phyloP scores from a whole-genome alignment of 352 stramenopile species.

The Phytophthora brassicae region DNA sequence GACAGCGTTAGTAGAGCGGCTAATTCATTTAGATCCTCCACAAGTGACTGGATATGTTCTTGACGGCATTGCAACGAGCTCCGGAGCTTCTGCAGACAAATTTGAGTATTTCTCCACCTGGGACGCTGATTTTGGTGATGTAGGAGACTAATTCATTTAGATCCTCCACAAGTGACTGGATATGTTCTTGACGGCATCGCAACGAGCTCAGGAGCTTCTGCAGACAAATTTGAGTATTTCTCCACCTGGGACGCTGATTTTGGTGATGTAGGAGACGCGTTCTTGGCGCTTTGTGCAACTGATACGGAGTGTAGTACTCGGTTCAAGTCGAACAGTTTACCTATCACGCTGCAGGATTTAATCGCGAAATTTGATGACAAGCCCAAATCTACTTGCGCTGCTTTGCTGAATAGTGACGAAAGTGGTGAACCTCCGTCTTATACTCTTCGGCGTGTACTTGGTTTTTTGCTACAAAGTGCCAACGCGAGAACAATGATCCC shows the following conservation, averaged over 20 bases:
- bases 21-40: constrained; percentile 48
- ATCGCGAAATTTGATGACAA: constrained; percentile 30
- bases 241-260: constrained; percentile 46
- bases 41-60: constrained; percentile 50
- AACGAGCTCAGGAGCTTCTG: constrained; percentile 33
- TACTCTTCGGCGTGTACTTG: constrained; percentile 28
- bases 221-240: constrained; percentile 33
- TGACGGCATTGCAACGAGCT: constrained; percentile 45
- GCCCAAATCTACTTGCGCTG: constrained; percentile 26
- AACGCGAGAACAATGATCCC: constrained; percentile 37
- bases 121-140: constrained; percentile 44
- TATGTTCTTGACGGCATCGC: constrained; percentile 53
- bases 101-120: constrained; percentile 42
- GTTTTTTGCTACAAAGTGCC: constrained; percentile 28
- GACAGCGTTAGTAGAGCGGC: constrained; percentile 43
- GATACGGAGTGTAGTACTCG: constrained; percentile 21
- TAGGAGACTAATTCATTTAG: constrained; percentile 54
- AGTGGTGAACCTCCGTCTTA: constrained; percentile 25
- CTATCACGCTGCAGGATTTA: constrained; percentile 21
- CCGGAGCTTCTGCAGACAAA: constrained; percentile 24
- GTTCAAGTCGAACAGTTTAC: constrained; percentile 24
- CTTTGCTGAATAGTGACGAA: constrained; percentile 13
- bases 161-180: constrained; percentile 37
- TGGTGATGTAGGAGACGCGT: constrained; percentile 36
- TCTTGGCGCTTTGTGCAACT: constrained; percentile 27